Evolutionary conservation across 805 yeast genomes (phyloP).

Genomic region (Yamadazyma takamatsuzukensis): DNA sequence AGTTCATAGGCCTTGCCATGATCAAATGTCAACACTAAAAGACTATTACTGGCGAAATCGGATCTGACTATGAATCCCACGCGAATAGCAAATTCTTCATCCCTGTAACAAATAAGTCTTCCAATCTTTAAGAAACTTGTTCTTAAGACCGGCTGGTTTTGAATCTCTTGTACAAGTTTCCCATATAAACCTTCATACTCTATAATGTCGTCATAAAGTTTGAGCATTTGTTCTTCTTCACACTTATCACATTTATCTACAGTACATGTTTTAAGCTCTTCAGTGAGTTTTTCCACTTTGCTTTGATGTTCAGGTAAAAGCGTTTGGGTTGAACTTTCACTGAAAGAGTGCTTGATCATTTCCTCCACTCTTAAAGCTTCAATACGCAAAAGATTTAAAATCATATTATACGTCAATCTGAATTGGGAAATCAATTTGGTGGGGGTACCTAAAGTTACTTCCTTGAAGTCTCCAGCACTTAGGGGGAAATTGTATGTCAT

Average conservation of each 20-base stretch:
- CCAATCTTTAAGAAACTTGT: conserved; percentile 48
- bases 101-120: conserved; percentile 56
- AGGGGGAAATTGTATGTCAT: conserved; percentile 77
- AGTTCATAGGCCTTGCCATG: conserved; percentile 33
- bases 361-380: conserved; percentile 97
- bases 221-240: conserved; percentile 40
- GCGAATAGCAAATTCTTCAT: conserved; percentile 35
- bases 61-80: conserved; percentile 56
- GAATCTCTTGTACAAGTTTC: conserved; percentile 45
- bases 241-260: conserved; percentile 34
- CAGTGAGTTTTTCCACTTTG: conserved; percentile 52
- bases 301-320: conserved; percentile 82
- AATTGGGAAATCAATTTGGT: conserved; percentile 90
- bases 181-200: conserved; percentile 44
- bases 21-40: conserved; percentile 44
- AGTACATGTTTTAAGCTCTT: conserved; percentile 37
- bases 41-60: conserved; percentile 24
- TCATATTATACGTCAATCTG: conserved; percentile 94
- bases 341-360: conserved; percentile 93
- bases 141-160: conserved; percentile 45
- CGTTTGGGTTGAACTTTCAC: conserved; percentile 85
- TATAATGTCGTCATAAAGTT: conserved; percentile 41
- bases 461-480: conserved; percentile 58
- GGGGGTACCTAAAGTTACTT: conserved; percentile 82
- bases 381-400: conserved; percentile 81